These are phyloP conservation scores for Aspergillus jensenii DNA, from an alignment of 2,329 filamentous ascomycete genomes.

Conservation along the genomic window DNA sequence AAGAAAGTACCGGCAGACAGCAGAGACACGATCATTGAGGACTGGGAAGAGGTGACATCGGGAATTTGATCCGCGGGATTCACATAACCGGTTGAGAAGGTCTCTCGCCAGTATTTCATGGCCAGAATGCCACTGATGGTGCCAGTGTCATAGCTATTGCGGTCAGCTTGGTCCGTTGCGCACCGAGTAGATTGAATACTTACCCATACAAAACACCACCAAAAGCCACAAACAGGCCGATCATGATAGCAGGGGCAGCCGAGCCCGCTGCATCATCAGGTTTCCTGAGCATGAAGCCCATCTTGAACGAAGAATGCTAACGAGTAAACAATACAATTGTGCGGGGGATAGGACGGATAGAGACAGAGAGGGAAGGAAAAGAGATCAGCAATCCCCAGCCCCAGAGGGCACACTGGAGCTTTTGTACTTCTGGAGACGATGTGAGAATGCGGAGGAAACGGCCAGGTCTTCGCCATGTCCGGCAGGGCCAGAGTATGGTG, in stretches of 20 bases:
- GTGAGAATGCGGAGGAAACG: constrained; percentile 5
- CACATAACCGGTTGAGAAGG: constrained; percentile 34
- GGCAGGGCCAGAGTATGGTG: neutral
- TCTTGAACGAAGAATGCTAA: constrained; percentile 18
- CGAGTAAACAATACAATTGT: neutral
- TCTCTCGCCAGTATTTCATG: constrained; percentile 45
- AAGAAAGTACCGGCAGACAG: constrained; percentile 74
- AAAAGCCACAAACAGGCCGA: constrained; percentile 60
- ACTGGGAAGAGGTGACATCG: constrained; percentile 53
- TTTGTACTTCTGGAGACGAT: constrained; percentile 6
- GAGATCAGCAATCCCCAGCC: neutral
- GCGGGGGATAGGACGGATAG: neutral
- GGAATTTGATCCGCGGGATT: constrained; percentile 42
- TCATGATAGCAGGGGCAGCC: constrained; percentile 51
- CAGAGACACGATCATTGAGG: constrained; percentile 67
- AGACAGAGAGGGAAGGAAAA: neutral
- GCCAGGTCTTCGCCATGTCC: constrained; percentile 8
- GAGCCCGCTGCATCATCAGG: constrained; percentile 48
- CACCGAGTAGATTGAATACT: constrained; percentile 29
- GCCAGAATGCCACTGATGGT: constrained; percentile 55
- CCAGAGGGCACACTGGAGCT: neutral
- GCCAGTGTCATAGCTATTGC: constrained; percentile 50
- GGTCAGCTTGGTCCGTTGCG: neutral
- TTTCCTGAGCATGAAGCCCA: constrained; percentile 47
- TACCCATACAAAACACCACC: constrained; percentile 60